Percentiles rank a stretch among this genome's conserved stretches.
phyloP scores from a whole-genome alignment of 2,329 filamentous ascomycete genomes.

The Talaromyces amestolkiae region DNA sequence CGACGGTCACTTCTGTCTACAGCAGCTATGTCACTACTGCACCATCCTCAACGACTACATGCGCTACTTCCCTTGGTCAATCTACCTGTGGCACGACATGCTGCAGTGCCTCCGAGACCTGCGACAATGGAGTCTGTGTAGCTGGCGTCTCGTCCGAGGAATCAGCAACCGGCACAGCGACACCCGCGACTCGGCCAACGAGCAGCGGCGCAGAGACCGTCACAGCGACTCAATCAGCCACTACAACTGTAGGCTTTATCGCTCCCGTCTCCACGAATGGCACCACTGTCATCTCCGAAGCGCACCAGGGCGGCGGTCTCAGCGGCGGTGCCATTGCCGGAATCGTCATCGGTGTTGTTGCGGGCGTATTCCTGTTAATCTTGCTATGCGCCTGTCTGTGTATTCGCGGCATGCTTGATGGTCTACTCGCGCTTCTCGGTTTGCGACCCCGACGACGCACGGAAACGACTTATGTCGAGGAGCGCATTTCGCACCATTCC shows the following conservation, averaged over 20 bases:
- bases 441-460: slow-evolving; percentile 36
- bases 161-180: slow-evolving; percentile 38
- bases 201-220: slow-evolving; percentile 43
- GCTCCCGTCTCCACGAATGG: slow-evolving; percentile 46
- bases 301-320: slow-evolving; percentile 36
- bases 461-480: slow-evolving; percentile 42
- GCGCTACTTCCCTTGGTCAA: slow-evolving; percentile 48
- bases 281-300: slow-evolving; percentile 34
- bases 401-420: slow-evolving; percentile 41
- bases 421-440: slow-evolving; percentile 44
- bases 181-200: slow-evolving; percentile 44
- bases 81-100: slow-evolving; percentile 45
- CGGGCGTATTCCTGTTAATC: slow-evolving; percentile 45
- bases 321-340: slow-evolving; percentile 52
- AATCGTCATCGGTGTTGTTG: slow-evolving; percentile 51
- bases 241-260: slow-evolving; percentile 47
- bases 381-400: slow-evolving; percentile 47
- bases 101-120: slow-evolving; percentile 46
- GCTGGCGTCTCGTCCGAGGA: slow-evolving; percentile 42
- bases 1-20: slow-evolving; percentile 55
- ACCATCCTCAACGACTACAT: slow-evolving; percentile 35
- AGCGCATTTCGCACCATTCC: slow-evolving; percentile 36
- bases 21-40: slow-evolving; percentile 41
- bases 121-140: slow-evolving; percentile 42
- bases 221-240: slow-evolving; percentile 41